Evolutionary conservation across 768 basidiomycete genomes (phyloP).

Genomic region (Candolleomyces aberdarensis): DNA sequence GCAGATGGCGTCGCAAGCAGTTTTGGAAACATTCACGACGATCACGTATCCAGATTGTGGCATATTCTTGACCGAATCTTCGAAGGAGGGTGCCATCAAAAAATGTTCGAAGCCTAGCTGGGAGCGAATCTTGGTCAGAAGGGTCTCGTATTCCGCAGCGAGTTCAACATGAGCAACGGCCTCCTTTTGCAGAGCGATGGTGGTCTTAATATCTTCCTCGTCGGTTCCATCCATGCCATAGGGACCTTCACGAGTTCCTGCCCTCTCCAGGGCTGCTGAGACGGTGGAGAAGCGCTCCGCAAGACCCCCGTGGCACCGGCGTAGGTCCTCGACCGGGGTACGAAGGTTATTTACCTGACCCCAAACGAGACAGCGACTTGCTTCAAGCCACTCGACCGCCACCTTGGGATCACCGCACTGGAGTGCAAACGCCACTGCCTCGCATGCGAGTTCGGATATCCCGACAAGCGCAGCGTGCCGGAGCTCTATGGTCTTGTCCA

Average conservation of each 20-base stretch:
- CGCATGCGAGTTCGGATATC: too few relatives aligned
- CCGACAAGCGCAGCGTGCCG: too few relatives aligned
- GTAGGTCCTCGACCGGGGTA: slow-evolving; percentile 15
- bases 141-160: too few relatives aligned
- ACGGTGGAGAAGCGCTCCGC: not conserved
- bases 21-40: slow-evolving; percentile 2
- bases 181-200: too few relatives aligned
- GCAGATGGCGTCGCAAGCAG: slow-evolving; percentile 13
- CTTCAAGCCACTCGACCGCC: slow-evolving; percentile 21
- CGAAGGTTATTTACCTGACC: slow-evolving; percentile 13
- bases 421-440: too few relatives aligned
- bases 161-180: too few relatives aligned
- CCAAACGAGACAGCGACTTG: slow-evolving; percentile 19
- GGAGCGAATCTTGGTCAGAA: not conserved
- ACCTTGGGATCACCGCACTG: too few relatives aligned
- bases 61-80: not conserved
- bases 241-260: not conserved
- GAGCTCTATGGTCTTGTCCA: too few relatives aligned
- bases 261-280: slow-evolving; percentile 8
- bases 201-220: too few relatives aligned
- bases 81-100: slow-evolving; percentile 8
- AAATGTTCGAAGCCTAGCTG: slow-evolving; percentile 13
- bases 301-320: not conserved
- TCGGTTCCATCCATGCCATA: not conserved
- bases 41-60: not conserved